Percentiles rank a stretch among this genome's conserved stretches.
phyloP scores from a whole-genome alignment of 2,329 filamentous ascomycete species.

The Colletotrichum viniferum region DNA sequence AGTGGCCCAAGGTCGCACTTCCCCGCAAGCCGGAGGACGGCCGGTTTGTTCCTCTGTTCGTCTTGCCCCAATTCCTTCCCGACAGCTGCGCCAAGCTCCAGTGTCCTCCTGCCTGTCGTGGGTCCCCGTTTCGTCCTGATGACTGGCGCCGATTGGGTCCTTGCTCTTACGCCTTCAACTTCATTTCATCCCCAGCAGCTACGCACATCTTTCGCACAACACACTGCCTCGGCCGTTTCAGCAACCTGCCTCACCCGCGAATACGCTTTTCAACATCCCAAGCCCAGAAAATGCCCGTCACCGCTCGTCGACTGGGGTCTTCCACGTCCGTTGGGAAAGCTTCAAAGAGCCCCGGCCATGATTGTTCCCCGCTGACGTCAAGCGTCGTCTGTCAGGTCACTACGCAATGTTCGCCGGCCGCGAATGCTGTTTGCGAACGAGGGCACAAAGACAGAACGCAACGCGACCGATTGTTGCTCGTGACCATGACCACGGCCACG shows the following conservation, averaged over 20 bases:
- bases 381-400: neutral
- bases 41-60: neutral
- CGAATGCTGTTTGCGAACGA: neutral
- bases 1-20: constrained; percentile 18
- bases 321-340: neutral
- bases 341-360: neutral
- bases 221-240: constrained; percentile 19
- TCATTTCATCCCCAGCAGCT: neutral
- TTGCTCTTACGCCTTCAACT: neutral
- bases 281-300: neutral
- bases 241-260: neutral
- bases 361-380: neutral
- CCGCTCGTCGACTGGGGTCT: neutral
- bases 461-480: neutral
- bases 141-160: neutral
- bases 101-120: neutral
- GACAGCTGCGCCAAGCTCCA: constrained; percentile 9
- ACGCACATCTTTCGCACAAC: neutral
- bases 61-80: neutral
- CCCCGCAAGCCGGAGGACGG: constrained; percentile 6
- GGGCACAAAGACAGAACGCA: neutral
- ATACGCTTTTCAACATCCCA: neutral
- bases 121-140: constrained; percentile 3
- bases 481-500: neutral
- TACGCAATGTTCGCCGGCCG: neutral